A percentile compares a stretch with the other conserved stretches of the same genome.
phyloP scores from a whole-genome alignment of 345 rosid genomes.

The Trapa bicornis region DNA sequence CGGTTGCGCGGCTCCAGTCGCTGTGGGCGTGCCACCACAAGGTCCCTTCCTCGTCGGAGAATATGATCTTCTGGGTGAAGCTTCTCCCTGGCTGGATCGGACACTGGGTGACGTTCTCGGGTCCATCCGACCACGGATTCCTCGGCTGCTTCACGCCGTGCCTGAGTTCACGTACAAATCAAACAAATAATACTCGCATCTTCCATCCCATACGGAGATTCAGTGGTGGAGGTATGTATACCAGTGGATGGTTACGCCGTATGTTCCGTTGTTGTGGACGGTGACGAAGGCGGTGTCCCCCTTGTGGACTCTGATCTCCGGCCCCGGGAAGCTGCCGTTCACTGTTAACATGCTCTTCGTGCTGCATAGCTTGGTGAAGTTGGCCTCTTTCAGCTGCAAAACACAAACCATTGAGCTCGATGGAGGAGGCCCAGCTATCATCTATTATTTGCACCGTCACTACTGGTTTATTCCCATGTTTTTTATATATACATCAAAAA shows the following conservation, averaged over 20 bases:
- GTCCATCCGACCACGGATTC: slow-evolving; percentile 29
- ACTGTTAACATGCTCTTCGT: slow-evolving; percentile 18
- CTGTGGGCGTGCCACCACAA: slow-evolving; percentile 39
- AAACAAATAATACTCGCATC: no score
- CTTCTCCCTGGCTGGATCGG: slow-evolving; percentile 15
- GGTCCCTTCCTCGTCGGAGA: slow-evolving; percentile 24
- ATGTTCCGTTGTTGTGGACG: slow-evolving; percentile 19
- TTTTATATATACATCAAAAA: no score
- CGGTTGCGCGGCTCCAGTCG: slow-evolving; percentile 19
- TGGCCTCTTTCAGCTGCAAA: slow-evolving; percentile 17
- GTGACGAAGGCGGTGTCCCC: slow-evolving; percentile 21
- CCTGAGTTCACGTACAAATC: slow-evolving; percentile 5
- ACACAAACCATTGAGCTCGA: no score
- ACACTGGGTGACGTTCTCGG: slow-evolving; percentile 26
- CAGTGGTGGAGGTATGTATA: background rate
- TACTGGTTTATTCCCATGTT: no score
- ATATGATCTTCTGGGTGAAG: slow-evolving; percentile 16
- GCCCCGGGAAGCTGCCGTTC: slow-evolving; percentile 22
- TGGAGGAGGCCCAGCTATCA: no score
- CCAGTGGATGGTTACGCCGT: slow-evolving; percentile 25
- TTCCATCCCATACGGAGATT: no score
- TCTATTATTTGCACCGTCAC: no score
- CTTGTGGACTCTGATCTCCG: slow-evolving; percentile 11
- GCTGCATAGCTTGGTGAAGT: slow-evolving; percentile 18
- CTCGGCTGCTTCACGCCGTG: slow-evolving; percentile 20